These are phyloP conservation scores for Hymenoscyphus fructigenus DNA, from an alignment of 2,329 filamentous ascomycete species.

Conservation along the genomic window DNA sequence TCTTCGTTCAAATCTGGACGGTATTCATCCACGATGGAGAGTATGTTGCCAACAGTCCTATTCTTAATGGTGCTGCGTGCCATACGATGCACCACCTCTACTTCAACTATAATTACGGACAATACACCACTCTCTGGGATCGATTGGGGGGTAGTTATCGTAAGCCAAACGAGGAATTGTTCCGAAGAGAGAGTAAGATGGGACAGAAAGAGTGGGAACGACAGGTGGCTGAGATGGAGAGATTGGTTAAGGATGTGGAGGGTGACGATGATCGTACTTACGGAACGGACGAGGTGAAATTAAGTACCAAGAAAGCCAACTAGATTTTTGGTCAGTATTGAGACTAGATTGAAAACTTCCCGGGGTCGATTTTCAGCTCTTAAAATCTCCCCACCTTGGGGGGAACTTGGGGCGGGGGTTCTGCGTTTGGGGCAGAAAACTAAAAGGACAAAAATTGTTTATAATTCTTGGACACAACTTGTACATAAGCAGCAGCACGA, in stretches of 20 bases:
- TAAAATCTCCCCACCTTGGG: not conserved
- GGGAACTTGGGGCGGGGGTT: not conserved
- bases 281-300: constrained; percentile 21
- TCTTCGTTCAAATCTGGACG: constrained; percentile 96
- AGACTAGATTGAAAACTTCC: not conserved
- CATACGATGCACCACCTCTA: constrained; percentile 89
- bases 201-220: constrained; percentile 74
- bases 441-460: not conserved
- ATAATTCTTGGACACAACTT: not conserved
- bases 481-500: not conserved
- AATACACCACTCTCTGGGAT: constrained; percentile 92
- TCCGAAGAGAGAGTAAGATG: constrained; percentile 84
- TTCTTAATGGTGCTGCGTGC: constrained; percentile 93
- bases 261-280: constrained; percentile 42
- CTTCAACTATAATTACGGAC: constrained; percentile 91
- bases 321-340: not conserved
- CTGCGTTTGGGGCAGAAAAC: not conserved
- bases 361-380: not conserved
- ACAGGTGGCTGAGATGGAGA: constrained; percentile 75
- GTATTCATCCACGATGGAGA: constrained; percentile 96
- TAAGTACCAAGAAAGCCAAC: constrained; percentile 17
- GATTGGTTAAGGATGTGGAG: constrained; percentile 49
- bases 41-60: constrained; percentile 84
- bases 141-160: constrained; percentile 83
- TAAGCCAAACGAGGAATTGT: constrained; percentile 81